Conservation (phyloP, 768 basidiomycete genomes). For the Leccinum obscurum region DNA sequence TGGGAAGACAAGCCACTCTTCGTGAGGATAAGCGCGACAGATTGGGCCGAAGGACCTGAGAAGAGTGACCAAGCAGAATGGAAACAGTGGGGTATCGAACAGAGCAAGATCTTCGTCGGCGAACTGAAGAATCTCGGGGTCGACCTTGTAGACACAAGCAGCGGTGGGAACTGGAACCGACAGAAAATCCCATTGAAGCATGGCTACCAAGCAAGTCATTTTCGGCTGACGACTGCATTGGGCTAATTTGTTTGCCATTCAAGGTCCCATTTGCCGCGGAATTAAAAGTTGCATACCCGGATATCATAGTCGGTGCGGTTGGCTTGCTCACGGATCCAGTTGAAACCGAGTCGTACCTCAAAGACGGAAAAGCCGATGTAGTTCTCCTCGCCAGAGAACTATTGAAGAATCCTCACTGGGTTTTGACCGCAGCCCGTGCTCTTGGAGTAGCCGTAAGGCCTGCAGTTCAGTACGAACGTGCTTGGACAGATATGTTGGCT, state of each 20-base stretch:
- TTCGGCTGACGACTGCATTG: neutral
- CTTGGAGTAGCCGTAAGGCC: conserved; percentile 66
- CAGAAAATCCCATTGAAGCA: conserved; percentile 56
- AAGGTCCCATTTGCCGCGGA: conserved; percentile 70
- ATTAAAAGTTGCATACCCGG: conserved; percentile 59
- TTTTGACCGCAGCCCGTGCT: conserved; percentile 57
- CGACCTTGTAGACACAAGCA: conserved; percentile 74
- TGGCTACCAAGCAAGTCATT: conserved; percentile 57
- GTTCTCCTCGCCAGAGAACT: conserved; percentile 68
- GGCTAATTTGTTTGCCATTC: neutral
- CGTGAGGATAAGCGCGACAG: conserved; percentile 64
- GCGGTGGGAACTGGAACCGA: conserved; percentile 62
- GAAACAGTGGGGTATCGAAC: conserved; percentile 77
- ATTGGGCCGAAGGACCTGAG: conserved; percentile 63
- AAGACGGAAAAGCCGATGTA: conserved; percentile 66
- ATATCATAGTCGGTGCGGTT: conserved; percentile 59
- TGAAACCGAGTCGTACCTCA: conserved; percentile 62
- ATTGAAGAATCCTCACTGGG: conserved; percentile 66
- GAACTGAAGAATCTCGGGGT: conserved; percentile 62
- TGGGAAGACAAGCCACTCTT: conserved; percentile 73
- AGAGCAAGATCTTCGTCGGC: conserved; percentile 59
- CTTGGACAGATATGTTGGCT: conserved; percentile 45
- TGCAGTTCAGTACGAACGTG: conserved; percentile 72
- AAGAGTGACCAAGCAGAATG: conserved; percentile 53
- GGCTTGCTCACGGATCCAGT: conserved; percentile 68